phyloP scores from a whole-genome alignment of 495 filamentous ascomycete genomes.

The Xylaria acuta region DNA sequence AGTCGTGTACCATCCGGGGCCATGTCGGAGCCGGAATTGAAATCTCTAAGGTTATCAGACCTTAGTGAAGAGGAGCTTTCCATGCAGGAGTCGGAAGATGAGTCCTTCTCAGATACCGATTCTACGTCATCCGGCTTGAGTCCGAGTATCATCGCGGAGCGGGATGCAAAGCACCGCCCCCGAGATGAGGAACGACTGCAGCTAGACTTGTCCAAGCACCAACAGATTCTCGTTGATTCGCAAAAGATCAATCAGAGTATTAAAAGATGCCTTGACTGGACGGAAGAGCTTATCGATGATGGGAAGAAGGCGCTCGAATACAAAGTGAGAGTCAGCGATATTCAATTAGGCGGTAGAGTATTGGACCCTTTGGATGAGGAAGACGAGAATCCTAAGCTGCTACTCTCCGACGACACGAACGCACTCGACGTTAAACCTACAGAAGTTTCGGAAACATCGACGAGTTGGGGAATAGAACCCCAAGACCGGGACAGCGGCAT shows the following conservation, averaged over 20 bases:
- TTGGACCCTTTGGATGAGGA: constrained; percentile 69
- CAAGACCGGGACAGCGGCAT: constrained; percentile 63
- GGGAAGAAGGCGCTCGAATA: constrained; percentile 87
- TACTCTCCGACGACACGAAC: constrained; percentile 35
- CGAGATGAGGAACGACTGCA: constrained; percentile 78
- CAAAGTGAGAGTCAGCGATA: constrained; percentile 72
- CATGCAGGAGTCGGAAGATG: constrained; percentile 47
- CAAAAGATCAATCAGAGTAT: constrained; percentile 94
- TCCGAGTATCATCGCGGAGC: constrained; percentile 51
- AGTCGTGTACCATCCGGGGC: constrained; percentile 37
- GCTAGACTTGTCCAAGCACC: constrained; percentile 86
- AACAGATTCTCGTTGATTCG: constrained; percentile 82
- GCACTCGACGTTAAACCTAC: constrained; percentile 21
- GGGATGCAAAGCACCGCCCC: constrained; percentile 54
- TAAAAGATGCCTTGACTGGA: constrained; percentile 83
- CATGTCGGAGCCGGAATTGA: constrained; percentile 36
- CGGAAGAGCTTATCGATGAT: constrained; percentile 87
- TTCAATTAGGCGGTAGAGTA: constrained; percentile 83
- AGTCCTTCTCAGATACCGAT: constrained; percentile 44
- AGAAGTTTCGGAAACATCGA: constrained; percentile 23
- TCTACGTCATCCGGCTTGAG: constrained; percentile 54
- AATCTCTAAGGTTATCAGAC: constrained; percentile 51
- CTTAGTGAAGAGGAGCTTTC: constrained; percentile 57
- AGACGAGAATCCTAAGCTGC: constrained; percentile 42
- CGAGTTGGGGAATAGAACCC: constrained; percentile 43